Base-by-base conservation (phyloP, 345 rosid species). In the Rhizophora apiculata region DNA sequence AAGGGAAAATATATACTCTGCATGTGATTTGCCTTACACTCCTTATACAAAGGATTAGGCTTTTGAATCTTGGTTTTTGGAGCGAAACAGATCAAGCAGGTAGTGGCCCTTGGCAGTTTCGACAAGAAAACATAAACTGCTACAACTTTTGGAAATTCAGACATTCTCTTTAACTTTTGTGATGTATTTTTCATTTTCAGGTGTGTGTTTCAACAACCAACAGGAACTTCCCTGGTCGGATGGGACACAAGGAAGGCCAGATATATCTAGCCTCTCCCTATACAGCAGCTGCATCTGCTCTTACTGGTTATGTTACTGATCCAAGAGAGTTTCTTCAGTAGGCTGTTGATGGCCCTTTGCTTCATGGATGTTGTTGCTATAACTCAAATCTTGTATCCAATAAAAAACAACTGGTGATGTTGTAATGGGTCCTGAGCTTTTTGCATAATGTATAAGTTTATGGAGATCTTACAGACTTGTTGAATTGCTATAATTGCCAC, bases 231-330 rank as follows among this genome's bases (percentile, higher is more conserved):
- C 99, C 99, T 0, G 99, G 99, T 16, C 82, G 98, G 65, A 95
- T 95, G 99, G 99, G 99, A 37, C 98, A 95, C 87, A 95, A 75
- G 82, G 99, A 95, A 89, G 99, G 99, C 27, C 92, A 92, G 81
- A 89, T 95, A 54, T 92, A 95, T 80, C 87, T 92, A 26, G 99
- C 97, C 29, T 95, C 99, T 15, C 98, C 98, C 0, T 92, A 79
- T 75, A 95, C 98, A 0, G 98, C 99, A 5, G 99, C 99, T 19
- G 98, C 99, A 18, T 92, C 99, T 18, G 99, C 98, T 53, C 77
- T 95, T 81, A 95, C 96, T 0, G 99, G 99, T 49, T 80, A 72
- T 71, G 98, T 95, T 63, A 88, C 94, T n/a, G 99, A 92, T 79
- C 99, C 99, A 18, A 87, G 99, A 67, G 99, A 95, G 83, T 92